phyloP scores from a whole-genome alignment of 129 eudicot genomes.

The Silybum marianum region DNA sequence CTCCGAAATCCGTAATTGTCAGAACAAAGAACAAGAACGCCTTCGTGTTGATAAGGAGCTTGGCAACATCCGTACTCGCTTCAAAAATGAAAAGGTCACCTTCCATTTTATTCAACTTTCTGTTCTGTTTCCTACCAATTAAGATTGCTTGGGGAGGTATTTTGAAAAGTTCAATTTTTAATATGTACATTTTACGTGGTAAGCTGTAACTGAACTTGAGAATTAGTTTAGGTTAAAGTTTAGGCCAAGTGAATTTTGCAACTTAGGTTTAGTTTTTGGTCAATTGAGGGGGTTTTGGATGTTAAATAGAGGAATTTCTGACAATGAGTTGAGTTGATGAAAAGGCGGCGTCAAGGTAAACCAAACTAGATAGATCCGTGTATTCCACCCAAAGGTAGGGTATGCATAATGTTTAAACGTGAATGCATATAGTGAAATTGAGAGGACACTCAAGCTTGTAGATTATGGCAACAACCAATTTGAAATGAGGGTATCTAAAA shows the following conservation, averaged over 20 bases:
- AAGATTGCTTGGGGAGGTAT: not conserved
- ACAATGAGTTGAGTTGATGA: not conserved
- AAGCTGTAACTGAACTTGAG: constrained; percentile 9
- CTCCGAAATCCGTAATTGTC: constrained; percentile 94
- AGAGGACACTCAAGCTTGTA: constrained; percentile 1
- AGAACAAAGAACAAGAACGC: constrained; percentile 94
- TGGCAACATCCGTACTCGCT: constrained; percentile 85
- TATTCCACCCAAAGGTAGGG: not conserved
- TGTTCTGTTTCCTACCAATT: not conserved
- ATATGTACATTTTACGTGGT: not conserved
- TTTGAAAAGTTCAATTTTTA: not conserved
- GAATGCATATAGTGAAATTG: not conserved
- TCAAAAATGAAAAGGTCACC: constrained; percentile 84
- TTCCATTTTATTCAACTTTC: not conserved
- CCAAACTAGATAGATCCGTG: not conserved
- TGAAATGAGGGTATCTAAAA: not conserved
- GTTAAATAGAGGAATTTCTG: not conserved
- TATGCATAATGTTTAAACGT: constrained; percentile 2
- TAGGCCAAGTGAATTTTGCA: constrained; percentile 16
- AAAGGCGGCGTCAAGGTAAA: not conserved
- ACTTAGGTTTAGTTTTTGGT: constrained; percentile 33
- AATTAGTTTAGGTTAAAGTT: constrained; percentile 18
- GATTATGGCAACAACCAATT: not conserved
- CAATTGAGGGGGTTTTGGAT: not conserved
- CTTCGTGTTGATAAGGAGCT: constrained; percentile 96